These are phyloP conservation scores for Fusarium protoensiforme DNA, from an alignment of 2,329 filamentous ascomycete species.

Conservation along the genomic window DNA sequence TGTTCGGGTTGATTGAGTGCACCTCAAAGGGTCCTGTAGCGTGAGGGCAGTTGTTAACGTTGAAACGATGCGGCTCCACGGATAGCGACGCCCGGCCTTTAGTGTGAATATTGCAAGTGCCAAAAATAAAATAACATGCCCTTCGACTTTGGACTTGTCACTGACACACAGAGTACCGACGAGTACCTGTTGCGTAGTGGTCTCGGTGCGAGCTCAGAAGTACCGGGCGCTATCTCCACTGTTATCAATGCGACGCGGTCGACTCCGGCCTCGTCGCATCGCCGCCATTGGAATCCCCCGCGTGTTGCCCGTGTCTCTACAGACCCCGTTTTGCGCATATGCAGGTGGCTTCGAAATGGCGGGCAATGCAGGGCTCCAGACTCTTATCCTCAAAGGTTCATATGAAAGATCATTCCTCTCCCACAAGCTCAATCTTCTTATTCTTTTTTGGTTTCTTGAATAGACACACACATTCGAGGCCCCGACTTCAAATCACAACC, in stretches of 20 bases:
- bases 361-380: slow-evolving; percentile 30
- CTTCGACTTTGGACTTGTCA: neutral
- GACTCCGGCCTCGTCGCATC: slow-evolving; percentile 24
- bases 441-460: slow-evolving; percentile 1
- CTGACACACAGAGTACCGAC: neutral
- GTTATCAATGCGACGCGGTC: slow-evolving; percentile 27
- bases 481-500: slow-evolving; percentile 4
- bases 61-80: slow-evolving; percentile 1
- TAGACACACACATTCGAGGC: neutral
- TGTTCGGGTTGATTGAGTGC: neutral
- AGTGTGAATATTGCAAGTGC: slow-evolving; percentile 9
- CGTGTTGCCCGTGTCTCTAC: slow-evolving; percentile 11
- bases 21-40: slow-evolving; percentile 1
- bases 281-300: slow-evolving; percentile 15
- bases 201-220: neutral
- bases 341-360: slow-evolving; percentile 31
- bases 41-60: slow-evolving; percentile 15
- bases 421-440: slow-evolving; percentile 20
- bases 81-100: neutral
- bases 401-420: slow-evolving; percentile 27
- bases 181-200: neutral
- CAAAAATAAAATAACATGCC: slow-evolving; percentile 14
- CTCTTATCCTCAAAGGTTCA: slow-evolving; percentile 35
- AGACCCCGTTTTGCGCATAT: slow-evolving; percentile 43
- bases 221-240: neutral